Percentiles rank a stretch among this genome's conserved stretches.
Evolutionary conservation across 2,329 filamentous ascomycete genomes (phyloP).

Genomic region (Cercospora brassicicola): DNA sequence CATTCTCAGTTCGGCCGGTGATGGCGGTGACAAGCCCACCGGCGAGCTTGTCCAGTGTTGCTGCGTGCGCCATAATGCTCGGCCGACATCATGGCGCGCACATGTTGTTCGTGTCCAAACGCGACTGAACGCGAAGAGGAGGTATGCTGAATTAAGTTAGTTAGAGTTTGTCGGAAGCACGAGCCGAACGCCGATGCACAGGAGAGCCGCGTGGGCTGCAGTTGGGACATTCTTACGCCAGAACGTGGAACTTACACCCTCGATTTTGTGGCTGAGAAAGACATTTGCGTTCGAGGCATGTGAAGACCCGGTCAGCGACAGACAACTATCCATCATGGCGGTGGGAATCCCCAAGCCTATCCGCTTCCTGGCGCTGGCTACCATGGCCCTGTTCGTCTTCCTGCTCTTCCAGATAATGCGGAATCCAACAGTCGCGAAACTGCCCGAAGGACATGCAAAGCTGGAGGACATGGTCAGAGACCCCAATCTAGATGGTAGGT

Average conservation of each 20-base stretch:
- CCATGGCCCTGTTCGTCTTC: conserved; percentile 72
- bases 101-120: not conserved
- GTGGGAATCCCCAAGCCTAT: conserved; percentile 88
- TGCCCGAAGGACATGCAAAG: conserved; percentile 41
- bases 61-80: conserved; percentile 66
- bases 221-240: not conserved
- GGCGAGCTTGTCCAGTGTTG: conserved; percentile 62
- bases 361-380: conserved; percentile 71
- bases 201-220: not conserved
- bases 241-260: not conserved
- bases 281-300: not conserved
- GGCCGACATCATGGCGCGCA: conserved; percentile 12
- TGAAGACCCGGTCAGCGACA: not conserved
- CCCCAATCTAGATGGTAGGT: conserved; percentile 82
- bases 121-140: conserved; percentile 4
- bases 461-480: conserved; percentile 69
- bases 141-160: not conserved
- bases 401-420: conserved; percentile 74
- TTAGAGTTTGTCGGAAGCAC: not conserved
- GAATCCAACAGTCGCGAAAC: conserved; percentile 49
- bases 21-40: conserved; percentile 70
- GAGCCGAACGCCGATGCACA: not conserved
- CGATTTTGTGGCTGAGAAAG: not conserved
- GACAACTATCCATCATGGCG: conserved; percentile 59
- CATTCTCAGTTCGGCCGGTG: conserved; percentile 48